Evolutionary conservation across 2,329 filamentous ascomycete genomes (phyloP).

Genomic region (Elsinoe necatrix): DNA sequence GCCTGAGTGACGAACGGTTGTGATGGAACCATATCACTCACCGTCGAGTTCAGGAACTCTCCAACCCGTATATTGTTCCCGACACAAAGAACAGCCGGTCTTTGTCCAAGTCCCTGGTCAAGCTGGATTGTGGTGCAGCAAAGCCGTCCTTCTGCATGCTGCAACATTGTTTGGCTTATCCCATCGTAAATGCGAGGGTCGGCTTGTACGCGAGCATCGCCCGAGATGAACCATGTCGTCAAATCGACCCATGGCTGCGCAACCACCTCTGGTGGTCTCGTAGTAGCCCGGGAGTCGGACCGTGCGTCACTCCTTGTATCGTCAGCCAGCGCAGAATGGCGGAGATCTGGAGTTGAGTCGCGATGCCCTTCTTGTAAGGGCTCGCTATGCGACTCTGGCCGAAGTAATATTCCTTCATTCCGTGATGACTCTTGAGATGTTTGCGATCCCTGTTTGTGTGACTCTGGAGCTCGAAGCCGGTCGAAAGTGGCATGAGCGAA

Average conservation of each 20-base stretch:
- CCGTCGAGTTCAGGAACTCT: not conserved
- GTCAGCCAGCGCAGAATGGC: not conserved
- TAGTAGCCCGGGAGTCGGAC: not conserved
- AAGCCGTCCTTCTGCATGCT: not conserved
- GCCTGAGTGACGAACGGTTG: not conserved
- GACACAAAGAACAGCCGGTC: not conserved
- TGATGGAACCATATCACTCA: not conserved
- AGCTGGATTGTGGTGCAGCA: not conserved
- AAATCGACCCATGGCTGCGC: not conserved
- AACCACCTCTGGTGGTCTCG: not conserved
- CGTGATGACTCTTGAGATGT: not conserved
- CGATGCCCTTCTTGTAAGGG: not conserved
- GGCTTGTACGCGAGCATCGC: slow-evolving; percentile 3
- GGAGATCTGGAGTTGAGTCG: not conserved
- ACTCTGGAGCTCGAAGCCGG: not conserved
- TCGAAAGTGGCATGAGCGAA: not conserved
- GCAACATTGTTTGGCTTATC: not conserved
- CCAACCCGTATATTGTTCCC: not conserved
- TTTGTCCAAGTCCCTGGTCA: not conserved
- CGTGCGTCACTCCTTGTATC: not conserved
- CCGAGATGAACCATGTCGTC: not conserved
- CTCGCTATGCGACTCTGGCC: not conserved
- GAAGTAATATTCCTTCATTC: not conserved
- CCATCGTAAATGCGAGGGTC: not conserved
- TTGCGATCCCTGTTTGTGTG: not conserved